Base-by-base conservation (phyloP, 1,284 basidiomycete species). In the Hemileia vastatrix region DNA sequence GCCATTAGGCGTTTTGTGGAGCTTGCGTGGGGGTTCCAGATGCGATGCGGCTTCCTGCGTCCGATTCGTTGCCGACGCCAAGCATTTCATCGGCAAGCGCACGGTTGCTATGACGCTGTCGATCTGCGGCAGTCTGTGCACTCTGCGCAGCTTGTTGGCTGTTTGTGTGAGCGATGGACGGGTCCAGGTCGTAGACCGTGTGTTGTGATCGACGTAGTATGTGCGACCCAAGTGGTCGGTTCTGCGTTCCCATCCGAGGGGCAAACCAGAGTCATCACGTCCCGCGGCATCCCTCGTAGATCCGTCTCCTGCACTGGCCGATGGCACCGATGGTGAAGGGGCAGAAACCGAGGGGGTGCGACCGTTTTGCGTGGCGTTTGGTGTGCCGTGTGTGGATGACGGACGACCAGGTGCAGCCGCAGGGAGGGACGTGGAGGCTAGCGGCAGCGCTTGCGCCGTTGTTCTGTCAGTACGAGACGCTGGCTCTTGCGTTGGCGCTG, bases 161-260 rank as follows among this genome's bases (percentile, higher is more conserved):
- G n/a, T n/a, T n/a, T n/a, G n/a, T n/a, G n/a, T n/a, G n/a, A n/a
- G n/a, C n/a, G n/a, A n/a, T n/a, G n/a, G n/a, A n/a, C n/a, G n/a
- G n/a, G n/a, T n/a, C 94, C 94, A 97, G 5, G 91, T 92, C 18
- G 94, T 97, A 40, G 86, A 84, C 60, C 93, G 85, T 4, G 86
- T 86, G 76, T 87, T 92, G 77, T 98, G 93, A 73, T 94, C 89
- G 65, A 78, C 77, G 57, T 77, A 94, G 78, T 97, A 98, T n/a
- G 86, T 84, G 53, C 95, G 81, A 1, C 87, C 88, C 58, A 90
- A 83, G 54, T 84, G 85, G 76, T 97, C 95, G 54, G 85, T 83
- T 49, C 94, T 84, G 61, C 92, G 84, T 77, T 98, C 95, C 92
- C 93, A 98, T 9, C 91, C 90, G 27, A 78, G 72, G 0, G 94